Evolutionary conservation across 2,329 filamentous ascomycete species (phyloP), one percentile per base, ranked within the genome.

Genomic region (Mycosphaerelloides madeirae): DNA sequence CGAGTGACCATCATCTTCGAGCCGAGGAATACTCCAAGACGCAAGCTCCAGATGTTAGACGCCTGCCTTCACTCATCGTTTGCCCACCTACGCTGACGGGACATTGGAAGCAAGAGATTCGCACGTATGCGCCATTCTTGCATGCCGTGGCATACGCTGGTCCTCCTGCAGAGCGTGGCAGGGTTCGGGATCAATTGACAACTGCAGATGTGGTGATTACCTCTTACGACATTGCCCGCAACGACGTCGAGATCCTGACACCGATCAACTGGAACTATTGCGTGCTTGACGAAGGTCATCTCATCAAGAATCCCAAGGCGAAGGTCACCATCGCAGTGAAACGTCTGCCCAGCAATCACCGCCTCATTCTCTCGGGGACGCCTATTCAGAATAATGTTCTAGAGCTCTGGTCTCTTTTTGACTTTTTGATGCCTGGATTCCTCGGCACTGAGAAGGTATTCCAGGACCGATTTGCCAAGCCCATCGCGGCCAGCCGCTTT

Each of bases 371-470:
- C 3, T 98, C 93, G 0, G 93, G 93, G 31, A 98, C 93, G 1
- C 93, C 93, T 0, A 97, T 97, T 54, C 91, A 97, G 66, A 97
- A 97, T 67, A 97, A 97, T 55, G 91, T 98, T 2, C 71, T 98
- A 38, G 91, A 98, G 64, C 75, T 98, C 3, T 98, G 91, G 91
- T 97, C 91, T 0, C 76, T 98, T 3, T 98, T 98, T 63, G 93
- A 98, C 68, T 98, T 98, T 71, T 75, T 98, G 49, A 98, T 98
- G 93, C 93, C 94, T 3, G 94, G 93, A 2, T 98, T 98, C 73
- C 75, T 98, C 6, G 93, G 93, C 25, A 88, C 84, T 0, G 93
- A 98, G 64, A 95, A 94, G 70, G 88, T 96, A n/a, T 96, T 96
- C 70, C 75, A 94, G 54, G 91, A 96, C 65, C 83, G 90, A 3